These are phyloP conservation scores for Claviceps cyperi DNA, from an alignment of 2,329 filamentous ascomycete genomes.

Conservation along the genomic window DNA sequence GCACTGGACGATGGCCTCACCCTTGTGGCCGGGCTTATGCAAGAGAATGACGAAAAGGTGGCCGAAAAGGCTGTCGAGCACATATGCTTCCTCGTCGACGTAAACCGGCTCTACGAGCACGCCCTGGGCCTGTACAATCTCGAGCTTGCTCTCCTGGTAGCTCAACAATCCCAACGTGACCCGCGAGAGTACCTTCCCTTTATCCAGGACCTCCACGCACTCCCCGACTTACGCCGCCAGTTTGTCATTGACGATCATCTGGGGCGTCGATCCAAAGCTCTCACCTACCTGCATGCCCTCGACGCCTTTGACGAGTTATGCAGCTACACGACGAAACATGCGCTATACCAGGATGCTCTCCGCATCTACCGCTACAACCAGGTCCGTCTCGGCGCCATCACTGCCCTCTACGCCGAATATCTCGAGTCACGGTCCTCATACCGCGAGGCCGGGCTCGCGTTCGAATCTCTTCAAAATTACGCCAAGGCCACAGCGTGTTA, in stretches of 20 bases:
- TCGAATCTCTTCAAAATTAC: slow-evolving; percentile 71
- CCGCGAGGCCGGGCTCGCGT: slow-evolving; percentile 78
- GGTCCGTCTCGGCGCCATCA: slow-evolving; percentile 51
- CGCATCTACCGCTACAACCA: slow-evolving; percentile 72
- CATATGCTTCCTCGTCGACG: slow-evolving; percentile 92
- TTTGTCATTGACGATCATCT: slow-evolving; percentile 87
- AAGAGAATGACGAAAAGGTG: slow-evolving; percentile 49
- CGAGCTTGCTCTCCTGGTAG: slow-evolving; percentile 76
- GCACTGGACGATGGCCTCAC: slow-evolving; percentile 73
- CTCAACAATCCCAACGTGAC: slow-evolving; percentile 91
- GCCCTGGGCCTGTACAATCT: slow-evolving; percentile 85
- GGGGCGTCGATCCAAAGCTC: slow-evolving; percentile 59
- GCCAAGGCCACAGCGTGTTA: slow-evolving; percentile 68
- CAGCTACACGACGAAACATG: slow-evolving; percentile 63
- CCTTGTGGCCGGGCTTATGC: slow-evolving; percentile 63
- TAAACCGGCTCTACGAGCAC: slow-evolving; percentile 81
- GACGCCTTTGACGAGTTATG: slow-evolving; percentile 65
- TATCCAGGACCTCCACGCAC: slow-evolving; percentile 69
- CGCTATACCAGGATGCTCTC: slow-evolving; percentile 64
- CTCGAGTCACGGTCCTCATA: slow-evolving; percentile 63
- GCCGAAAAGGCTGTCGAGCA: slow-evolving; percentile 88
- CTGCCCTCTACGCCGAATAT: slow-evolving; percentile 62
- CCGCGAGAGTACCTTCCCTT: slow-evolving; percentile 93
- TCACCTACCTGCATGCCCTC: slow-evolving; percentile 60
- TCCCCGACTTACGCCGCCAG: slow-evolving; percentile 54